Evolutionary conservation across 345 rosid species (phyloP).

Genomic region (Lenwebbia sp.): DNA sequence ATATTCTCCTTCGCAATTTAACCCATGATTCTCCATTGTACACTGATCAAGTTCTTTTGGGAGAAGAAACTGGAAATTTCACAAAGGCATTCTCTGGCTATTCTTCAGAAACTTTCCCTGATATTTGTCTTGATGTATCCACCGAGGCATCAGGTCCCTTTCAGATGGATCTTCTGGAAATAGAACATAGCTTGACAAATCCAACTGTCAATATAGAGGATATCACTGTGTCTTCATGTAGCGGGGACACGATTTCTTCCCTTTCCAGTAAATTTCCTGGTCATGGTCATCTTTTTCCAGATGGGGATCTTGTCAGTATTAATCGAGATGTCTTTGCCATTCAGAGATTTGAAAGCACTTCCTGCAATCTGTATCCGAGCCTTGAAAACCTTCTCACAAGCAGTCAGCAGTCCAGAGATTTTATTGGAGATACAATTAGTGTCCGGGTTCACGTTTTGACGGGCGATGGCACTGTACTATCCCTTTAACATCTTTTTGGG

Average conservation of each 20-base stretch:
- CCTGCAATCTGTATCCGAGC: conserved; percentile 3
- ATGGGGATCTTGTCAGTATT: conserved; percentile 44
- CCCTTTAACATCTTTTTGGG: not conserved
- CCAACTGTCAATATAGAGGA: conserved; percentile 13
- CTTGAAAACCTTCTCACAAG: conserved; percentile 8
- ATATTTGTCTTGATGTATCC: conserved; percentile 45
- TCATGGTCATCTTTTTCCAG: conserved; percentile 38
- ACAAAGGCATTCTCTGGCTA: not conserved
- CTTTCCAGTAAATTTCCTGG: conserved; percentile 10
- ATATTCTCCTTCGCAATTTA: conserved; percentile 16
- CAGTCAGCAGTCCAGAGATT: conserved; percentile 8
- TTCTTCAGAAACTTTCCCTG: conserved; percentile 26
- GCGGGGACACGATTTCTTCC: conserved; percentile 1
- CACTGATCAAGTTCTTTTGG: conserved; percentile 8
- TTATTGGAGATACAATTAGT: conserved; percentile 9
- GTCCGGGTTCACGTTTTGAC: conserved; percentile 42
- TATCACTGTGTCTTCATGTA: conserved; percentile 10
- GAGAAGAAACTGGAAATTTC: conserved; percentile 13
- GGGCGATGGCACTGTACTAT: conserved; percentile 39
- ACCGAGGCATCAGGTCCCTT: conserved; percentile 21
- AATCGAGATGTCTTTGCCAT: conserved; percentile 44
- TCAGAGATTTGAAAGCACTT: conserved; percentile 23
- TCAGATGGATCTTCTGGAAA: conserved; percentile 22
- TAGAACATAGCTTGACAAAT: conserved; percentile 14
- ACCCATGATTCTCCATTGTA: conserved; percentile 11